These are phyloP conservation scores for Hypoxylon sp. DNA, from an alignment of 2,329 filamentous ascomycete genomes.

Conservation along the genomic window DNA sequence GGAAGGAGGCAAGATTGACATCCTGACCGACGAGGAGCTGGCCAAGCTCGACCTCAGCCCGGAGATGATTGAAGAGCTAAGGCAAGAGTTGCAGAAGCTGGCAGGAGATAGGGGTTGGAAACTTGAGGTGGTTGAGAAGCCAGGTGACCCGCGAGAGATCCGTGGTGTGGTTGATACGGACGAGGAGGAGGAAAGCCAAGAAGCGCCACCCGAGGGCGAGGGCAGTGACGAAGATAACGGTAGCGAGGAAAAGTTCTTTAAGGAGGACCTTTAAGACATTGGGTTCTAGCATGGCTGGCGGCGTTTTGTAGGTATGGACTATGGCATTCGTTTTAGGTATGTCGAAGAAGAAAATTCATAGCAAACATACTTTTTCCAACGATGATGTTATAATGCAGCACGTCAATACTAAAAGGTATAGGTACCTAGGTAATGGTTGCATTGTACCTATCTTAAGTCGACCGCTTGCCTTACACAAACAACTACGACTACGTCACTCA, in stretches of 20 bases:
- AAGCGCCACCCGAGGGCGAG: constrained; percentile 38
- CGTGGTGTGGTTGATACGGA: constrained; percentile 72
- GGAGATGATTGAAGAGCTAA: constrained; percentile 73
- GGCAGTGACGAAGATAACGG: constrained; percentile 45
- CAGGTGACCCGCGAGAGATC: constrained; percentile 69
- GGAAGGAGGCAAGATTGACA: constrained; percentile 68
- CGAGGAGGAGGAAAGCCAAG: constrained; percentile 51
- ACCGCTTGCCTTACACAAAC: no score
- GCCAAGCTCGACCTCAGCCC: constrained; percentile 72
- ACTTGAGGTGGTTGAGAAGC: constrained; percentile 78
- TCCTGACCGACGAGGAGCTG: constrained; percentile 72
- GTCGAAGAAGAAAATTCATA: no score
- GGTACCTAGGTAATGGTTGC: no score
- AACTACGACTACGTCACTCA: no score
- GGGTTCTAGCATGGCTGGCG: constrained; percentile 34
- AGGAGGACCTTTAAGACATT: constrained; percentile 59
- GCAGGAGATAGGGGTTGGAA: constrained; percentile 80
- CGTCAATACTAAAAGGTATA: no score
- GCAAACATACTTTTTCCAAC: no score
- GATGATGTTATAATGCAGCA: no score
- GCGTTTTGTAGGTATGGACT: constrained; percentile 27
- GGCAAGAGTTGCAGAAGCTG: constrained; percentile 71
- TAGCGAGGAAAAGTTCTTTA: constrained; percentile 61
- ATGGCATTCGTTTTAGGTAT: no score
- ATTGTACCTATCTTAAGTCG: no score